A percentile compares a stretch with the other conserved stretches of the same genome.
Conservation (phyloP, 1,284 basidiomycete genomes). For the Abortiporus biennis region DNA sequence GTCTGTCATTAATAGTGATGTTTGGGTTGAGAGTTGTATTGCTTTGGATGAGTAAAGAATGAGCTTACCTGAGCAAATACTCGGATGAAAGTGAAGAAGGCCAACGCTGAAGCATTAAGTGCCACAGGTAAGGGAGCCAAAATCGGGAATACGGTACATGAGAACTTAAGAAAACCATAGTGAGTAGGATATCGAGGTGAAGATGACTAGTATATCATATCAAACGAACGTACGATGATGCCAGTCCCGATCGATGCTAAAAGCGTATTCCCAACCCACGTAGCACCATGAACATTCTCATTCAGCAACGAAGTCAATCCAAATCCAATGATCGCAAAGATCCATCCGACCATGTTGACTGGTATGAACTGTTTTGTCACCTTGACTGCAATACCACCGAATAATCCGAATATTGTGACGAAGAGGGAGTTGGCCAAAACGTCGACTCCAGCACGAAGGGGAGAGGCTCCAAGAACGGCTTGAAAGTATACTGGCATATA, state of each 20-base stretch:
- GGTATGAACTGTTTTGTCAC: constrained; percentile 18
- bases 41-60: neutral
- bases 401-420: constrained; percentile 19
- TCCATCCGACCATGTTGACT: constrained; percentile 21
- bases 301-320: constrained; percentile 21
- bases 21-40: neutral
- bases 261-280: constrained; percentile 29
- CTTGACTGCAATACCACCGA: constrained; percentile 18
- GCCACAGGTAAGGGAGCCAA: constrained; percentile 27
- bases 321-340: constrained; percentile 22
- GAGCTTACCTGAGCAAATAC: constrained; percentile 18
- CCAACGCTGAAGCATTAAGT: constrained; percentile 23
- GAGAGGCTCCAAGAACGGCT: constrained; percentile 23
- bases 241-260: constrained; percentile 19
- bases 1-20: constrained; percentile 9
- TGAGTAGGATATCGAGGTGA: neutral
- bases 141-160: constrained; percentile 25
- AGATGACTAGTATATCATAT: neutral
- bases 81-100: constrained; percentile 26
- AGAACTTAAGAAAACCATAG: constrained; percentile 13
- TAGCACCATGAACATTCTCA: constrained; percentile 18
- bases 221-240: constrained; percentile 17
- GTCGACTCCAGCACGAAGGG: constrained; percentile 20
- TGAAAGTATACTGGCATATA: constrained; percentile 36
- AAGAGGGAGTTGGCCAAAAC: constrained; percentile 17